Evolutionary conservation across 2,329 filamentous ascomycete genomes (phyloP).

Genomic region (Fusarium sp.): DNA sequence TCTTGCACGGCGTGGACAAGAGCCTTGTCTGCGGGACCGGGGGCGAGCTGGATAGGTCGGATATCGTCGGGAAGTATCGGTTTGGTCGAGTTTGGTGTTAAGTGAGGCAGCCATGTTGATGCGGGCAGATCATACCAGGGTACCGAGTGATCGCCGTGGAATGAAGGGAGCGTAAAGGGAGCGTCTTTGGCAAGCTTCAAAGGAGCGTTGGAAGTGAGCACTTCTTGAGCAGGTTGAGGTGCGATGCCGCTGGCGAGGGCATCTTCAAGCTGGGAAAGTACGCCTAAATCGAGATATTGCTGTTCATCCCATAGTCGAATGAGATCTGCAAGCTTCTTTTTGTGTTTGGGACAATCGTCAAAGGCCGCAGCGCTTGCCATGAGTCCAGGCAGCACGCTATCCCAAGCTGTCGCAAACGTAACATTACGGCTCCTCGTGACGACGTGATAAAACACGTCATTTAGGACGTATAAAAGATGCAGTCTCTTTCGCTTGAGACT

Average conservation of each 20-base stretch:
- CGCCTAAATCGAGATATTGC: constrained; percentile 64
- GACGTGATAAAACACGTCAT: constrained; percentile 78
- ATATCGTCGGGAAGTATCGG: constrained; percentile 77
- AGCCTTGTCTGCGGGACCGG: constrained; percentile 73
- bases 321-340: constrained; percentile 69
- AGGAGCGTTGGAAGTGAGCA: constrained; percentile 38
- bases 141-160: constrained; percentile 76
- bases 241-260: constrained; percentile 57
- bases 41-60: constrained; percentile 73
- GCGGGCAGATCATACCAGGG: constrained; percentile 87
- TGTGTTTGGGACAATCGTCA: constrained; percentile 70
- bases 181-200: constrained; percentile 61
- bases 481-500: constrained; percentile 75
- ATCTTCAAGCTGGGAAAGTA: constrained; percentile 67
- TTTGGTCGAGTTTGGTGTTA: constrained; percentile 77
- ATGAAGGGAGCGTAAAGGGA: constrained; percentile 76
- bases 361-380: constrained; percentile 65
- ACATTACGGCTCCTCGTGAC: constrained; percentile 61
- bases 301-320: constrained; percentile 76
- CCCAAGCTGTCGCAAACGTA: constrained; percentile 65
- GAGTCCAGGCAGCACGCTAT: constrained; percentile 69
- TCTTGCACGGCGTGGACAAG: constrained; percentile 74
- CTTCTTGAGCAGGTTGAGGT: constrained; percentile 31
- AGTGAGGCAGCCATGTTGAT: constrained; percentile 80
- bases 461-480: constrained; percentile 80